Evolutionary conservation across 805 yeast species (phyloP), one percentile per base, ranked within the genome.

Genomic region (Wickerhamiella galacta): DNA sequence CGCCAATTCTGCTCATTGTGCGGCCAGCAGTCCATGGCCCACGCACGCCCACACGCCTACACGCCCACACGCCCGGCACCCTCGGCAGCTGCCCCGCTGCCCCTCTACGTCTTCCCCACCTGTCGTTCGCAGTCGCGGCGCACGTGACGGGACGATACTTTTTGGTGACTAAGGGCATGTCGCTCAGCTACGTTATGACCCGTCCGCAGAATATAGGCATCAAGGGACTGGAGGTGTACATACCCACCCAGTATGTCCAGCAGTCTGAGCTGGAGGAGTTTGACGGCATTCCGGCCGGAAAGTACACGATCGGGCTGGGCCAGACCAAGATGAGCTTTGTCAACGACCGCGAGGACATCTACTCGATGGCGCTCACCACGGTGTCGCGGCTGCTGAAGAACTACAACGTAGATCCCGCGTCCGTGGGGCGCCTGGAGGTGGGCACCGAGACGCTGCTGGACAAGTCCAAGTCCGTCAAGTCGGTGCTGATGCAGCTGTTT

Each of bases 301-400:
- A 90, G 58, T 90, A 83, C 68, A 90, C 99, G 53, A 87, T 90
- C 57, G 99, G 99, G 32, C 68, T 90, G 39, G 99, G 99, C 43
- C 98, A 90, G 65, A 87, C 95, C 51, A 82, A 83, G 60, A 90
- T 90, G 99, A 71, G 93, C 14, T 90, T 81, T 50, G 96, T 90
- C 45, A 78, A 87, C 55, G 98, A 90, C 62, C 75, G 95, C 58
- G 96, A 90, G 61, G 98, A 90, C 53, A 83, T 83, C 49, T 85
- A 85, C 65, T 90, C 98, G 23, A 66, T 90, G 68, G 63, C 80
- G n/a, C 64, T 90, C 52, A 90, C 96, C n/a, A 95, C 68, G 15
- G 66, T 79, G 40, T 70, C 77, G 40, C 72, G 71, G 38, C 69
- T 90, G 52, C 61, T 90, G 49, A 66, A 72, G 50, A 75, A 83